Base-by-base conservation (phyloP, 805 yeast genomes). In the Zygosaccharomyces gambellarensis region DNA sequence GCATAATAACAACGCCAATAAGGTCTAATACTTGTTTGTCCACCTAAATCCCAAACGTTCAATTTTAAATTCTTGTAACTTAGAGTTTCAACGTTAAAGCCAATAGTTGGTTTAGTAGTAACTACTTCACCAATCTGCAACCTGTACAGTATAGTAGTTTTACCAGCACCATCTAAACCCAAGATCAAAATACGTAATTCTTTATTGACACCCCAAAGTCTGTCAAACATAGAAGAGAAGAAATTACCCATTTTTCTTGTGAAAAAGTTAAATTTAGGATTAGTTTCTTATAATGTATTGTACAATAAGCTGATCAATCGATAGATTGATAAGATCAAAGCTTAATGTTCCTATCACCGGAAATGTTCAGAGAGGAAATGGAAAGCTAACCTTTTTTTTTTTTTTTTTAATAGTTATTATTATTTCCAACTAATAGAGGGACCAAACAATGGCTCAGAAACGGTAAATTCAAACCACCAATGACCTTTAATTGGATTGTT, bases 11-110 rank as follows among this genome's bases (percentile, higher is more conserved):
- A 92, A 62, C 98, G 78, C 98, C 98, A 90, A 70, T 90, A 90
- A 1, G 98, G 97, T 58, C 98, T 77, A 54, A 90, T 90, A 19
- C 94, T 83, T 1, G 97, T 90, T 68, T 90, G 98, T 1, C 98
- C 98, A 54, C 98, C 98, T 53, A 90, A 77, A 72, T 90, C 98
- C 98, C 98, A 90, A 68, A 92, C 95, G 67, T 92, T 90, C 60
- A 90, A 79, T 42, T 95, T 88, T 57, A 90, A 78, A 68, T 92
- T 90, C 60, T 88, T 88, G 67, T 92, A 90, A 45, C 80, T 82
- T 52, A 90, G 73, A 1, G 97, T 90, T 63, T 92, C 98, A 30
- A 90, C 98, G 64, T 90, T 92, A 77, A 90, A 90, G 3, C 98
- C 98, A 56, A 90, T 90, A 2, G 97, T 80, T 9, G 85, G 85